A percentile compares a stretch with the other conserved stretches of the same genome.
Conservation (phyloP, 1,284 basidiomycete genomes). For the Fereydounia khargensis region DNA sequence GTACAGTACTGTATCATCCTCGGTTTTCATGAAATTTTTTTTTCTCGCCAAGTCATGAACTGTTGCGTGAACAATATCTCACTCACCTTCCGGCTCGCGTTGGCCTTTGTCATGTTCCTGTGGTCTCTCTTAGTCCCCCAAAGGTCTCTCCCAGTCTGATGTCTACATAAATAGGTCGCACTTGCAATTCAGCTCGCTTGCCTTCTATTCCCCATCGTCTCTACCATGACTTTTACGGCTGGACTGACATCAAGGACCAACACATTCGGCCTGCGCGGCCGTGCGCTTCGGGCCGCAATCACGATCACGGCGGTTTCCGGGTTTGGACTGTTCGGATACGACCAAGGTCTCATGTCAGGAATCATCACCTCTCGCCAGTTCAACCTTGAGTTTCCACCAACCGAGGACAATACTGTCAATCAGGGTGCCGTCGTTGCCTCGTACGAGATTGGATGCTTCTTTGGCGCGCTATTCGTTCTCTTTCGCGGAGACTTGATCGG, state of each 20-base stretch:
- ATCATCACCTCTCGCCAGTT: conserved; percentile 91
- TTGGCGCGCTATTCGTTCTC: conserved; percentile 9
- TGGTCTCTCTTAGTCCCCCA: too few relatives aligned
- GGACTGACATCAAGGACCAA: conserved; percentile 1
- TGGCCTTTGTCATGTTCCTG: too few relatives aligned
- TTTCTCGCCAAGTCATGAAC: too few relatives aligned
- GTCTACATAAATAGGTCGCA: too few relatives aligned
- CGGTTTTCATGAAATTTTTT: too few relatives aligned
- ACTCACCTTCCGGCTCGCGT: too few relatives aligned
- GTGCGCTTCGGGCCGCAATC: conserved; percentile 4
- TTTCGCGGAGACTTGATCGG: conserved; percentile 8
- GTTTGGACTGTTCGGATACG: conserved; percentile 70
- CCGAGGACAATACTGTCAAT: conserved; percentile 4
- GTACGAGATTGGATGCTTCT: conserved; percentile 20
- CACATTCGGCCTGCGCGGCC: conserved; percentile 11
- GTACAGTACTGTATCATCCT: too few relatives aligned
- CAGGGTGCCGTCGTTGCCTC: conserved; percentile 26
- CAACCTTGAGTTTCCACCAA: conserved; percentile 54
- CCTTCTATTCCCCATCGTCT: too few relatives aligned
- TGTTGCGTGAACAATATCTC: too few relatives aligned
- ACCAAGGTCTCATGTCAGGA: conserved; percentile 61
- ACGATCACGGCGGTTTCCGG: conserved; percentile 58
- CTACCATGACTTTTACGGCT: too few relatives aligned
- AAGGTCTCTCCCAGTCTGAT: too few relatives aligned
- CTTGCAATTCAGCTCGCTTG: too few relatives aligned